Conservation (phyloP, 441 rosid genomes). For the Jatropha podagrica region DNA sequence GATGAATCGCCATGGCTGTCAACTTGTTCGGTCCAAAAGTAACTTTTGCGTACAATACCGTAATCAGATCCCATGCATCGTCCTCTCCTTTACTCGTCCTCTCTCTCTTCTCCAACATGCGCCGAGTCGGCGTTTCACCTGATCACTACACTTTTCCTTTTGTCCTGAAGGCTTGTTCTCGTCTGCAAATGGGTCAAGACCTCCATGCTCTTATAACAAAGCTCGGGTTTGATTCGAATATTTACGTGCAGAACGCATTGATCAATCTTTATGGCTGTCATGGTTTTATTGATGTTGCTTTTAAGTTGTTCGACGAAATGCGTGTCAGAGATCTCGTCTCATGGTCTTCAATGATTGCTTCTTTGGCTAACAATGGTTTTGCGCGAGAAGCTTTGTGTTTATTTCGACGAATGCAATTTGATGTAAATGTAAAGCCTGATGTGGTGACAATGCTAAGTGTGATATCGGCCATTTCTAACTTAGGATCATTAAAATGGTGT, state of each 20-base stretch:
- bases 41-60: conserved; percentile 44
- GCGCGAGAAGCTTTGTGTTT: conserved; percentile 52
- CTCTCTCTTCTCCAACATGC: conserved; percentile 43
- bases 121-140: conserved; percentile 28
- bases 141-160: conserved; percentile 58
- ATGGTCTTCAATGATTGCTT: conserved; percentile 80
- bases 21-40: conserved; percentile 6
- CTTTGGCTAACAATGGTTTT: conserved; percentile 61
- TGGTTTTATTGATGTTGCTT: conserved; percentile 40
- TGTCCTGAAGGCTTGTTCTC: conserved; percentile 46
- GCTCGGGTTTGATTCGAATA: conserved; percentile 33
- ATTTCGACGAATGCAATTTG: conserved; percentile 52
- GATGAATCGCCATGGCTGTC: neutral
- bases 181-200: conserved; percentile 28
- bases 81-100: conserved; percentile 39
- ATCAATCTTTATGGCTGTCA: conserved; percentile 36
- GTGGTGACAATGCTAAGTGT: conserved; percentile 61
- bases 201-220: conserved; percentile 40
- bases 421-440: conserved; percentile 50
- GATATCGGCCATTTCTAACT: conserved; percentile 59
- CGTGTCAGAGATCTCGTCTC: conserved; percentile 55
- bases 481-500: conserved; percentile 64
- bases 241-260: conserved; percentile 40
- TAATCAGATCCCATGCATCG: conserved; percentile 40
- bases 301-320: conserved; percentile 57